These are phyloP conservation scores for Gentiana macrophylla DNA, from an alignment of 257 asterid species.

Conservation along the genomic window DNA sequence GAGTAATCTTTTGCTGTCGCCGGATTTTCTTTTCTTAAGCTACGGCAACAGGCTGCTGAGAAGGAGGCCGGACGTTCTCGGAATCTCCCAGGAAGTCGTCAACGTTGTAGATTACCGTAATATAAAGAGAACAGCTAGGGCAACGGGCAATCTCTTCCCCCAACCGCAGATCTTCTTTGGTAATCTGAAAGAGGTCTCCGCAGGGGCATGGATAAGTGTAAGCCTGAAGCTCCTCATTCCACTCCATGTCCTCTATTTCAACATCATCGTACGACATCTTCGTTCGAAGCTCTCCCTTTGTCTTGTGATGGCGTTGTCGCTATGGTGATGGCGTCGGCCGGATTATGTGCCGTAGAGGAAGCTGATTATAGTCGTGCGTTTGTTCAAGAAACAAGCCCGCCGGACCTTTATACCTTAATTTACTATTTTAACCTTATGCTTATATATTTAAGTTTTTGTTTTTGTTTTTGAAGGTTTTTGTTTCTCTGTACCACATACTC, in stretches of 20 bases:
- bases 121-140: conserved; percentile 90
- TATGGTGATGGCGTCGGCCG: no score
- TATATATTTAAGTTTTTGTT: no score
- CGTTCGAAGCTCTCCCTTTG: neutral
- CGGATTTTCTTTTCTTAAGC: conserved; percentile 30
- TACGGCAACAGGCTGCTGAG: conserved; percentile 57
- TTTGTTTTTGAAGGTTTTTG: no score
- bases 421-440: no score
- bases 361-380: no score
- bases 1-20: no score
- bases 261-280: conserved; percentile 95
- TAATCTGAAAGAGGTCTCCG: conserved; percentile 84
- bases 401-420: no score
- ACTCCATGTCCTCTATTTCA: conserved; percentile 97
- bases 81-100: conserved; percentile 52
- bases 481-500: no score
- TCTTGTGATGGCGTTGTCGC: no score
- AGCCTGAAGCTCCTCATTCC: conserved; percentile 71
- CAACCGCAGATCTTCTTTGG: conserved; percentile 62
- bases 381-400: no score
- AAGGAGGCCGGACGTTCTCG: conserved; percentile 31
- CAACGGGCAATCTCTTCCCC: conserved; percentile 89
- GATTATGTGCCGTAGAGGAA: no score
- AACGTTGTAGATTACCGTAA: conserved; percentile 70
- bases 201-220: conserved; percentile 93